phyloP scores from a whole-genome alignment of 306 rosid genomes.

The Dryas drummondii region DNA sequence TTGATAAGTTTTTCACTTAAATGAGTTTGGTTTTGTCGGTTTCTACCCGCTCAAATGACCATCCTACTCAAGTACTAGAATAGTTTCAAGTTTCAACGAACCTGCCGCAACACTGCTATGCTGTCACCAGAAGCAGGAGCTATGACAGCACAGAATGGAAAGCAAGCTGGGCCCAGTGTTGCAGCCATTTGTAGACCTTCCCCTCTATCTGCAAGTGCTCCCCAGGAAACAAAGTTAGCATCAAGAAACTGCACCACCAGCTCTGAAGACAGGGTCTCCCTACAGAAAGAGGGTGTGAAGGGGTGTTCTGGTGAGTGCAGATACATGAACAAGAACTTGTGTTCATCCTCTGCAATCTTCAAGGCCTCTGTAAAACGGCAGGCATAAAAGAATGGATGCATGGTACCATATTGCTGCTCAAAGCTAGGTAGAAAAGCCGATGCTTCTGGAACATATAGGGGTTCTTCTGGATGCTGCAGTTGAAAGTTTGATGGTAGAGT shows the following conservation, averaged over 20 bases:
- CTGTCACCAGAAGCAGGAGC: conserved; percentile 47
- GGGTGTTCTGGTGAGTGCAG: conserved; percentile 78
- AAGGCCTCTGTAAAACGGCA: conserved; percentile 50
- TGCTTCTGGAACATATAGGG: conserved; percentile 33
- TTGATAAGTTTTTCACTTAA: too few species aligned
- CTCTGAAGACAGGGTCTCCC: conserved; percentile 62
- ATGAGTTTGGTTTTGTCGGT: too few species aligned
- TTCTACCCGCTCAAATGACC: too few species aligned
- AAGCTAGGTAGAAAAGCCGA: conserved; percentile 51
- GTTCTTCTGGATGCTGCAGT: conserved; percentile 30
- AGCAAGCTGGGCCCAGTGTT: conserved; percentile 47
- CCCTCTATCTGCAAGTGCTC: conserved; percentile 51
- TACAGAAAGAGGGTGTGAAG: conserved; percentile 57
- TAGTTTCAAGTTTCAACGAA: conserved; percentile 28
- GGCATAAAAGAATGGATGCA: conserved; percentile 69
- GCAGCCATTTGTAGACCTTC: conserved; percentile 70
- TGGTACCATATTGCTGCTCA: conserved; percentile 56
- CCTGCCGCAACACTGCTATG: conserved; percentile 69
- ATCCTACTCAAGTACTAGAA: background rate
- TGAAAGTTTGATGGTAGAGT: conserved; percentile 30
- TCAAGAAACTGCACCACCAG: conserved; percentile 66
- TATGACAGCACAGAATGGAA: conserved; percentile 68
- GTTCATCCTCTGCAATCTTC: conserved; percentile 62
- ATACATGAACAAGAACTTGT: conserved; percentile 72
- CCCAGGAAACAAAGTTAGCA: conserved; percentile 80